Evolutionary conservation across 208 protist genomes (phyloP).

Genomic region (Trypanosomatidae sp.): DNA sequence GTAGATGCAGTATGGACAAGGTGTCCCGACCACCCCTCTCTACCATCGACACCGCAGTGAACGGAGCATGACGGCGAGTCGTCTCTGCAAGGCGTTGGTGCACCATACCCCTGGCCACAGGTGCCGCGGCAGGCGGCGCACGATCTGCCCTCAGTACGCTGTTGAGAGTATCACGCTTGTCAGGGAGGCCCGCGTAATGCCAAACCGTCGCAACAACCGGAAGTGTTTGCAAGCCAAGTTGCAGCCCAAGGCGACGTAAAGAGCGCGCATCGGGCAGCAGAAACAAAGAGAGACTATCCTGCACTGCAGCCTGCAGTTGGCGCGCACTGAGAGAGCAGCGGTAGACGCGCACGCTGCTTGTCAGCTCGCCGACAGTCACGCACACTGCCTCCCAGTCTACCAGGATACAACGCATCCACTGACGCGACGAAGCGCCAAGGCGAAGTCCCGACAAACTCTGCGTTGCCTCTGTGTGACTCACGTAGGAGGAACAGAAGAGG

Average conservation of each 20-base stretch:
- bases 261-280: slow-evolving; percentile 12
- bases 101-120: neutral
- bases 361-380: slow-evolving; percentile 18
- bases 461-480: slow-evolving; percentile 23
- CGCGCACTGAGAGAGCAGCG: slow-evolving; percentile 45
- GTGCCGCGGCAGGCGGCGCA: neutral
- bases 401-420: slow-evolving; percentile 26
- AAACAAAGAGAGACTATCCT: slow-evolving; percentile 30
- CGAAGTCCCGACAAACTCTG: slow-evolving; percentile 19
- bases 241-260: slow-evolving; percentile 14
- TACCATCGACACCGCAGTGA: neutral
- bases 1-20: slow-evolving; percentile 2
- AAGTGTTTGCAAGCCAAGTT: slow-evolving; percentile 6
- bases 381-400: slow-evolving; percentile 28
- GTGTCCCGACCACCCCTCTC: neutral
- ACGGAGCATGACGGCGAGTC: no score
- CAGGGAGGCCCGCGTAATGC: slow-evolving; percentile 7
- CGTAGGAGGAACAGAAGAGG: slow-evolving; percentile 27
- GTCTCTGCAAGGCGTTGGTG: neutral
- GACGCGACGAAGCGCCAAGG: neutral
- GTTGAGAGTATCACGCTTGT: slow-evolving; percentile 1
- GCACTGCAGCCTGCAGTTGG: slow-evolving; percentile 38
- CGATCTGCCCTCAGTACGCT: neutral
- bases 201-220: slow-evolving; percentile 17
- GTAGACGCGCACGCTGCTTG: slow-evolving; percentile 10